Percentiles rank a stretch among this genome's conserved stretches.
Evolutionary conservation across 2,329 filamentous ascomycete species (phyloP).

Genomic region (Arthrobotrys entomopaga): DNA sequence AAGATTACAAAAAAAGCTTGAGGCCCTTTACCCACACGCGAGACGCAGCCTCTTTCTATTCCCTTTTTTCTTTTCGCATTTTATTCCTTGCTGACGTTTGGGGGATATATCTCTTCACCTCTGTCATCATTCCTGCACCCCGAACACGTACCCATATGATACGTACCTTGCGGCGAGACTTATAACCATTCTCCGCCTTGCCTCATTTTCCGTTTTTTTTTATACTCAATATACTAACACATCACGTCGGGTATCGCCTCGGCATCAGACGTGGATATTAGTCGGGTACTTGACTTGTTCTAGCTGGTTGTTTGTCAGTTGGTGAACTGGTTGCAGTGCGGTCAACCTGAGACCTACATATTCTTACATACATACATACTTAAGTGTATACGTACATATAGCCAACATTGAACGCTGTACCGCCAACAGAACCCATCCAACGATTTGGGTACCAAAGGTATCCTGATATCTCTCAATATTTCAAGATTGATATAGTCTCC

Average conservation of each 20-base stretch:
- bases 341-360: conserved; percentile 31
- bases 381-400: conserved; percentile 10
- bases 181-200: conserved; percentile 22
- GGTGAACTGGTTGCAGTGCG: conserved; percentile 19
- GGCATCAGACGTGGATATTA: conserved; percentile 48
- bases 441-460: conserved; percentile 21
- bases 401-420: conserved; percentile 21
- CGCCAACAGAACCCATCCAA: conserved; percentile 23
- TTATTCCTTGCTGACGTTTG: conserved; percentile 34
- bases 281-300: background rate
- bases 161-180: conserved; percentile 32
- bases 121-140: conserved; percentile 45
- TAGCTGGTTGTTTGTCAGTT: too few species aligned
- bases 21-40: conserved; percentile 51
- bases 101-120: conserved; percentile 40
- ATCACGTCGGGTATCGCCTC: conserved; percentile 14
- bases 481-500: conserved; percentile 14
- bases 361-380: conserved; percentile 13
- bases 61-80: conserved; percentile 39
- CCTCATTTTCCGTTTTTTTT: conserved; percentile 36
- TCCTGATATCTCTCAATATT: conserved; percentile 28
- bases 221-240: conserved; percentile 3
- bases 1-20: conserved; percentile 55
- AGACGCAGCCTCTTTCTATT: conserved; percentile 50
- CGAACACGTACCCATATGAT: too few species aligned